Evolutionary conservation across 2,329 filamentous ascomycete species (phyloP), one percentile per base, ranked within the genome.

Genomic region (Aspergillus piperis): DNA sequence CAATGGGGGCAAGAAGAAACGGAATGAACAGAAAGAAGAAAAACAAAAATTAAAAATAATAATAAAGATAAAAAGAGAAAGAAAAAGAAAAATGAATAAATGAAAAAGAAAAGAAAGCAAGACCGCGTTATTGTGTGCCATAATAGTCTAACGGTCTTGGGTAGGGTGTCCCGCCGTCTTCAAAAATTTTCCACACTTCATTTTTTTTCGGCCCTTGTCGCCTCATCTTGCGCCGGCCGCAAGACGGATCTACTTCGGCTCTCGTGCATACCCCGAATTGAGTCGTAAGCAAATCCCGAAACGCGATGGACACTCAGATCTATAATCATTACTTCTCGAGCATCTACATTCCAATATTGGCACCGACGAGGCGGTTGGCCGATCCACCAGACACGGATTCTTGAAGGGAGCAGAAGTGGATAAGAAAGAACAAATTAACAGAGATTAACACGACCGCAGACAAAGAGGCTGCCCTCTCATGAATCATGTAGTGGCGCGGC

Each of bases 231-330:
- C 36, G 23, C 39, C 53, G 53, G 42, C 39, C 53, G 39, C 39
- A 30, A 55, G 53, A 55, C 53, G 53, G 53, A 55, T 55, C 53
- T 55, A 55, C 53, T 32, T 55, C 53, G 53, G 53, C 17, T 47
- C 27, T 30, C 41, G n/a, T 47, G 41, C 53, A 55, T 44, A 36
- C 53, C n/a, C 53, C 53, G 53, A 36, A 32, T 10, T 17, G 19
- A 47, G 53, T 55, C 39, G 53, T 47, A 55, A 55, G 39, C 53
- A 55, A 55, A 55, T 47, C 53, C 53, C 53, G 53, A 21, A 17
- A 19, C 32, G n/a, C 53, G 25, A 41, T 55, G 21, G 53, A 38
- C 27, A 15, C 32, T 15, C 11, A 39, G 50, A 53, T 53, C 50
- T 53, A 53, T 39, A 38, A 21, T 36, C 11, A 39, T 25, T 19